A percentile compares a stretch with the other conserved stretches of the same genome.
Evolutionary conservation across 2,329 filamentous ascomycete genomes (phyloP).

Genomic region (Cyphellophora europaea): DNA sequence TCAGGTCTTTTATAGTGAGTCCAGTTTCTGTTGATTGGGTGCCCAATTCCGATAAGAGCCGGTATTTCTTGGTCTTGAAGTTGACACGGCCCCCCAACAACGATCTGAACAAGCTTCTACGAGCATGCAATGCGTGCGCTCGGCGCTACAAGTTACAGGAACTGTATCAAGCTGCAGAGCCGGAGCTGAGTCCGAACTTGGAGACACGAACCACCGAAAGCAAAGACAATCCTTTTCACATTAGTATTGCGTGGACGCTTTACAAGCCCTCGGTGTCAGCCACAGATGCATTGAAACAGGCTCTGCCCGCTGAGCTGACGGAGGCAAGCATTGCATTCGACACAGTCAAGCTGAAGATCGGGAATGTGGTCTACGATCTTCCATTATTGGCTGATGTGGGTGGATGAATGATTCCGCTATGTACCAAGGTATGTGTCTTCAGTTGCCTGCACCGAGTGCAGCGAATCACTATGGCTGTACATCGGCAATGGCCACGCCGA

Average conservation of each 20-base stretch:
- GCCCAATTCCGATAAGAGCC: slow-evolving; percentile 54
- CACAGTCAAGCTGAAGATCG: slow-evolving; percentile 65
- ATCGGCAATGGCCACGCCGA: slow-evolving; percentile 7
- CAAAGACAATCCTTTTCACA: slow-evolving; percentile 59
- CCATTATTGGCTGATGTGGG: slow-evolving; percentile 7
- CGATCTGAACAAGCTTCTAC: slow-evolving; percentile 54
- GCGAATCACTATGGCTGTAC: slow-evolving; percentile 6
- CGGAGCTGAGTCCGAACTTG: no score
- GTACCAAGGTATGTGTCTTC: no score
- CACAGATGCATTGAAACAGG: slow-evolving; percentile 11
- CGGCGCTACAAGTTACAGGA: slow-evolving; percentile 54
- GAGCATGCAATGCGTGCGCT: slow-evolving; percentile 56
- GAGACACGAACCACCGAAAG: slow-evolving; percentile 23
- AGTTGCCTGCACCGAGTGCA: no score
- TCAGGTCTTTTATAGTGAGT: slow-evolving; percentile 38
- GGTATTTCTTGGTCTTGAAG: slow-evolving; percentile 76
- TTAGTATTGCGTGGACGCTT: slow-evolving; percentile 83
- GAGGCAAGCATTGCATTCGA: slow-evolving; percentile 40
- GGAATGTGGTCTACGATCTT: slow-evolving; percentile 49
- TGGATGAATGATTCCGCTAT: no score
- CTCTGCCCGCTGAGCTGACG: slow-evolving; percentile 1
- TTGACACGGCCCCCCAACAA: slow-evolving; percentile 42
- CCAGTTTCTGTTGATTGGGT: slow-evolving; percentile 53
- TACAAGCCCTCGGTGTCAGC: slow-evolving; percentile 28
- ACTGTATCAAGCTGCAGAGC: slow-evolving; percentile 57